These are phyloP conservation scores for Diaporthe longicolla DNA, from an alignment of 2,329 filamentous ascomycete species.

Conservation along the genomic window DNA sequence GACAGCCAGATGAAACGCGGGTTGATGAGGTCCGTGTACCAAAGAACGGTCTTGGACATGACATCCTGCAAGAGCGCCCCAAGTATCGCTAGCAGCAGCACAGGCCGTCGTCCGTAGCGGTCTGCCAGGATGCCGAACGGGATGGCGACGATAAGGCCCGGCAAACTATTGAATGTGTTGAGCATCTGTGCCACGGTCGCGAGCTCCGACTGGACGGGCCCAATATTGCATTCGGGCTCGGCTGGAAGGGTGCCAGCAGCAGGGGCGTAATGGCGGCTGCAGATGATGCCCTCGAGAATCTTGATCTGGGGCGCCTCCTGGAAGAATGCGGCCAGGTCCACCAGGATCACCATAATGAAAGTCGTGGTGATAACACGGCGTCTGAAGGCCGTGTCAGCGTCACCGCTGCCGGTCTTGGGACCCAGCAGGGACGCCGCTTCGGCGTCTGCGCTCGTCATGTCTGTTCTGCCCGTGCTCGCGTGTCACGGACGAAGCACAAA, in stretches of 20 bases:
- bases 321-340: conserved; percentile 24
- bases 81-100: conserved; percentile 23
- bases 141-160: conserved; percentile 18
- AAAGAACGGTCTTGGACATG: conserved; percentile 29
- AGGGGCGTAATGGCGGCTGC: conserved; percentile 1
- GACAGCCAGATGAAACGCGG: conserved; percentile 24
- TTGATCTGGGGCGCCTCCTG: conserved; percentile 20
- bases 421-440: conserved; percentile 19
- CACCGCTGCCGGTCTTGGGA: not conserved
- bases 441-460: not conserved
- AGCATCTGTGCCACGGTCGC: conserved; percentile 32
- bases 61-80: conserved; percentile 21
- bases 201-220: conserved; percentile 26
- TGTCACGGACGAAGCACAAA: not conserved
- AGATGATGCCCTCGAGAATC: conserved; percentile 24
- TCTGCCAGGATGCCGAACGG: conserved; percentile 27
- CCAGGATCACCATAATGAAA: conserved; percentile 25
- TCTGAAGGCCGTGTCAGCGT: not conserved
- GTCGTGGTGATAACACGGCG: conserved; percentile 24
- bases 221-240: not conserved
- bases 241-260: not conserved
- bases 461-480: not conserved
- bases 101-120: conserved; percentile 15
- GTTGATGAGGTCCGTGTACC: not conserved
- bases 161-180: conserved; percentile 30